Evolutionary conservation across 1,139 yeast genomes (phyloP), one percentile per base, ranked within the genome.

Genomic region (Yamadazyma atlantica): DNA sequence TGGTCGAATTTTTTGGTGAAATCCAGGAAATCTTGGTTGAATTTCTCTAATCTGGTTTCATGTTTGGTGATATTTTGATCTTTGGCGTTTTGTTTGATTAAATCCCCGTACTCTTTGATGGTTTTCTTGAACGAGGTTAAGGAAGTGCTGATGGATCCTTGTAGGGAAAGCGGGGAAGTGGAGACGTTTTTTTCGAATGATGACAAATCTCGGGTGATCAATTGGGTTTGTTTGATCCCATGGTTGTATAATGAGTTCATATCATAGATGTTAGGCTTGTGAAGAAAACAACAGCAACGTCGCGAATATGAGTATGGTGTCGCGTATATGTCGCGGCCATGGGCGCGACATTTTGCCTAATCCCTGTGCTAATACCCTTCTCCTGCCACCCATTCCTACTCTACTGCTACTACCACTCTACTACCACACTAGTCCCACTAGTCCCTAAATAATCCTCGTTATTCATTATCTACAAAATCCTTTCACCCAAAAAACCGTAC

Each of bases 181-280:
- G 80, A 71, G 10, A 87, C 73, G 44, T 83, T 78, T 41, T 72
- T 67, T 46, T 87, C 92, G 49, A 90, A 83, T 40, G 69, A 62
- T 14, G 76, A 70, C 36, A 90, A 61, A 51, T 89, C 96, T 46
- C 76, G 77, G 44, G 80, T 76, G 39, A 90, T 64, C 29, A 82
- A 72, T 52, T 80, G 87, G 29, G 89, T 79, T 62, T 89, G 96
- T 59, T 87, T 88, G 43, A 85, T 73, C 8, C 96, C 96, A 60
- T 87, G 95, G 62, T 87, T 90, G 62, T 85, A 88, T 37, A 89
- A 68, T 21, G 95, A 81, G 62, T 88, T 88, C 96, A 63, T 63
- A 30, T 25, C 26, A 22, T 22, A 14, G 13, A 27, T 28, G 25
- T 13, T n/a, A 23, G 5, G 12, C 11, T n/a, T 23, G 22, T 19